phyloP scores from a whole-genome alignment of 306 rosid genomes.

The Vicia faba region DNA sequence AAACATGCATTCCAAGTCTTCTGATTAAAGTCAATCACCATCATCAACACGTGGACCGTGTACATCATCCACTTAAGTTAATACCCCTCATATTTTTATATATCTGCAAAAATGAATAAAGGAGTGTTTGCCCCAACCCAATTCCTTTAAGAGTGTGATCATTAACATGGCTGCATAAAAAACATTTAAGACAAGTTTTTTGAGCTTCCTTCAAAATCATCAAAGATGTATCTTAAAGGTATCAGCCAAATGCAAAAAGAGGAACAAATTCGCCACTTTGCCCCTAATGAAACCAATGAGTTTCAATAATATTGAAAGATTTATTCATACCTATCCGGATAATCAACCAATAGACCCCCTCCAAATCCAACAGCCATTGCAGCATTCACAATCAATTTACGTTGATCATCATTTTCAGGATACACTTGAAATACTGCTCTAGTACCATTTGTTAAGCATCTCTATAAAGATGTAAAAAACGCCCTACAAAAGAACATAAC shows the following conservation, averaged over 20 bases:
- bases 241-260: not conserved
- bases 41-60: too few species aligned
- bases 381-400: conserved; percentile 58
- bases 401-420: conserved; percentile 68
- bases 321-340: conserved; percentile 67
- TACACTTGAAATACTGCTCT: conserved; percentile 86
- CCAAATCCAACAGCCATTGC: conserved; percentile 86
- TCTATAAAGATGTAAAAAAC: conserved; percentile 83
- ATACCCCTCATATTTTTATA: not conserved
- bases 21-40: too few species aligned
- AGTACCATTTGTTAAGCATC: conserved; percentile 75
- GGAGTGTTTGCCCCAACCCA: not conserved
- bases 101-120: not conserved
- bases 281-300: conserved; percentile 21
- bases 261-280: not conserved
- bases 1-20: not conserved
- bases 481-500: conserved; percentile 51
- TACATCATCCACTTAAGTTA: too few species aligned
- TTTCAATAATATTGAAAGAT: not conserved
- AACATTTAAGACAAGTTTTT: not conserved
- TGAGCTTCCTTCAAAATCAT: too few species aligned
- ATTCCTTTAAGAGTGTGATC: not conserved
- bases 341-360: conserved; percentile 74
- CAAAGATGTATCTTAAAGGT: too few species aligned
- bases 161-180: not conserved